Base-by-base conservation (phyloP, 2,329 filamentous ascomycete genomes). In the Ascochyta koolunga region DNA sequence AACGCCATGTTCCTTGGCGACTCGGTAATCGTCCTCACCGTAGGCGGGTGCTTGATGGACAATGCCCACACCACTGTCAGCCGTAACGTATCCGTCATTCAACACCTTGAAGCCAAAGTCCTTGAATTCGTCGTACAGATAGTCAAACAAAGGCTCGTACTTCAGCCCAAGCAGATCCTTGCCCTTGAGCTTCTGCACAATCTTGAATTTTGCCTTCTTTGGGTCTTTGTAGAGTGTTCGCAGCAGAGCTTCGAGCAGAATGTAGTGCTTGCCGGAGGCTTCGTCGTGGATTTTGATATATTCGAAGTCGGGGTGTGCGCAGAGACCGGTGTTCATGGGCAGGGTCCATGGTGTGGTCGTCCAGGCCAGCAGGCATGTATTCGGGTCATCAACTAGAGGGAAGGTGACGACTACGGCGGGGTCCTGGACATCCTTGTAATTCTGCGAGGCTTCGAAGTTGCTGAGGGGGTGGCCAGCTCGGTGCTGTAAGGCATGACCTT, bases 401-500 rank as follows among this genome's bases (percentile, higher is more conserved):
- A 97, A 97, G 0, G 89, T 86, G 19, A 97, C 88, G 16, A 96
- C 90, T 29, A 97, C 83, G 25, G 93, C 91, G 6, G 93, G 93
- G 66, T 98, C 93, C 54, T 91, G 91, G 2, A 93, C 89, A 67
- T 96, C 90, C 76, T 96, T 91, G 78, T 97, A 96, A 76, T 97
- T 96, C 72, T 97, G 91, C 65, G 92, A 90, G 38, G 93, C 89
- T 77, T 97, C 93, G 67, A 96, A 96, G 76, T 96, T 96, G 77
- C 90, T 96, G 65, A 97, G 81, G 5, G 92, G 89, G 93, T 97
- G 50, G 89, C 92, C 69, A 96, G 83, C 15, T 89, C 91, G 2
- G 92, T 97, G 25, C 91, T 96, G 76, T 95, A 98, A 11, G 93
- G 93, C 90, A 98, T 95, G 59, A 98, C 91, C 70, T 88, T 87